Evolutionary conservation across 73 alveolate species (phyloP), one percentile per base, ranked within the genome.

Genomic region (Paraurostyla sp.): DNA sequence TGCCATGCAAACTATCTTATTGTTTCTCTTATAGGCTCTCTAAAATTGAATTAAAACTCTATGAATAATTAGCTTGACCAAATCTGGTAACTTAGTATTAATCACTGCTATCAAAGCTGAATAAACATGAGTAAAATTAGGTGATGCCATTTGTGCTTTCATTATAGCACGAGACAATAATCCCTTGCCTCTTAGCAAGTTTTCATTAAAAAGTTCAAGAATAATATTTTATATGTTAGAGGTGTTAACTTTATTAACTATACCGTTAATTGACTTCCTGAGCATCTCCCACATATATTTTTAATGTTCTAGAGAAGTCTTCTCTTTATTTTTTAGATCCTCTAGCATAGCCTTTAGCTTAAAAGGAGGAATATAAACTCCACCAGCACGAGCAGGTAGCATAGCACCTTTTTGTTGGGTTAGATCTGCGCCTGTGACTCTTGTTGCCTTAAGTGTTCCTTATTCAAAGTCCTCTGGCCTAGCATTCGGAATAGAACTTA

Each of bases 261-360:
- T 90, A 51, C 99, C 99, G 91, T 98, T 98, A 56, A 98, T 96
- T 45, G 99, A 94, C 89, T 98, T 98, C 60, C 99, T 90, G 45
- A 98, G 86, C 41, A 96, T 92, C 90, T 98, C 99, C 99, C 99
- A 98, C 99, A 98, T 96, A 63, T 93, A 96, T 84, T 98, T 97
- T 83, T 98, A 98, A 94, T 97, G 97, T 82, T 98, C 99, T 63
- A 91, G 93, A 36, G 98, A 90, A 75, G 91, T 93, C 91, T 97
- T 94, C 60, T 98, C 99, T 73, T 96, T 96, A 50, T 91, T 76
- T 91, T 91, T 93, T 60, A 97, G 89, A 78, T 97, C 98, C 59
- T 94, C 93, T 93, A 97, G 97, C 97, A 97, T 95, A 84, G 90
- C 85, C 88, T 92, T 90, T 92, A 95, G 78, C 82, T 95, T 97